Percentiles rank a stretch among this genome's conserved stretches.
These are phyloP conservation scores for Trametes cingulata DNA, from an alignment of 768 basidiomycete species.

Conservation along the genomic window DNA sequence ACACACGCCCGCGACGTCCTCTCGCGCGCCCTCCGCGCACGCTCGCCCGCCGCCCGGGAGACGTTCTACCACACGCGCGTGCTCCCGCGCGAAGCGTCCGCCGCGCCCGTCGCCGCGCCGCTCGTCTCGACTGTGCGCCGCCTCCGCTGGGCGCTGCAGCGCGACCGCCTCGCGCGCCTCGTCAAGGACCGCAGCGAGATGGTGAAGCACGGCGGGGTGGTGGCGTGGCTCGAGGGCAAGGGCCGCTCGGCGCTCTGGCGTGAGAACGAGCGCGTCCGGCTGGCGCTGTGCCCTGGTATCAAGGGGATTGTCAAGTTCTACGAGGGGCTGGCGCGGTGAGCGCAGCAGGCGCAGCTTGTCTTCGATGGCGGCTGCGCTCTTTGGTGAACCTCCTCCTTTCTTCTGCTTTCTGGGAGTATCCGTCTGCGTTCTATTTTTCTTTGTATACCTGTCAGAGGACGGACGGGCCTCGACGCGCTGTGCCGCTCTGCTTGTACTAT, in stretches of 20 bases:
- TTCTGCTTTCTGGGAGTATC: too few relatives aligned
- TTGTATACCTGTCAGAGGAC: too few relatives aligned
- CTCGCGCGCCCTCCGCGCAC: slow-evolving; percentile 53
- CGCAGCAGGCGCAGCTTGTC: too few relatives aligned
- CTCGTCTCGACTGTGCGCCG: slow-evolving; percentile 64
- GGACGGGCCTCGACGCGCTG: too few relatives aligned
- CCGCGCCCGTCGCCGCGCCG: slow-evolving; percentile 55
- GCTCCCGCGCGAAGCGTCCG: slow-evolving; percentile 65
- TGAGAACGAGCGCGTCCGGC: slow-evolving; percentile 64
- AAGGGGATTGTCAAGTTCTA: slow-evolving; percentile 60
- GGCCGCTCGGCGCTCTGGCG: slow-evolving; percentile 48
- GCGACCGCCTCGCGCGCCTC: slow-evolving; percentile 59
- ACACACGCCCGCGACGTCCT: slow-evolving; percentile 53
- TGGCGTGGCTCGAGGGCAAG: slow-evolving; percentile 57
- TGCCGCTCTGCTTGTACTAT: too few relatives aligned
- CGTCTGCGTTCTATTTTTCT: too few relatives aligned
- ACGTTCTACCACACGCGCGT: slow-evolving; percentile 52
- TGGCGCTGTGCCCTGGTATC: slow-evolving; percentile 69
- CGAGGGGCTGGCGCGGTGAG: slow-evolving; percentile 41
- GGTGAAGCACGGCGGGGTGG: slow-evolving; percentile 40
- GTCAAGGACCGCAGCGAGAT: slow-evolving; percentile 47
- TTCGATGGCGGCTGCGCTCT: too few relatives aligned
- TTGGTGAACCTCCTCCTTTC: too few relatives aligned
- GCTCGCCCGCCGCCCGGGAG: slow-evolving; percentile 40
- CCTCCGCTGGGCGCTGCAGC: slow-evolving; percentile 71